Percentiles rank a stretch among this genome's conserved stretches.
These are phyloP conservation scores for Pichia phayaonensis DNA, from an alignment of 805 yeast genomes.

Conservation along the genomic window DNA sequence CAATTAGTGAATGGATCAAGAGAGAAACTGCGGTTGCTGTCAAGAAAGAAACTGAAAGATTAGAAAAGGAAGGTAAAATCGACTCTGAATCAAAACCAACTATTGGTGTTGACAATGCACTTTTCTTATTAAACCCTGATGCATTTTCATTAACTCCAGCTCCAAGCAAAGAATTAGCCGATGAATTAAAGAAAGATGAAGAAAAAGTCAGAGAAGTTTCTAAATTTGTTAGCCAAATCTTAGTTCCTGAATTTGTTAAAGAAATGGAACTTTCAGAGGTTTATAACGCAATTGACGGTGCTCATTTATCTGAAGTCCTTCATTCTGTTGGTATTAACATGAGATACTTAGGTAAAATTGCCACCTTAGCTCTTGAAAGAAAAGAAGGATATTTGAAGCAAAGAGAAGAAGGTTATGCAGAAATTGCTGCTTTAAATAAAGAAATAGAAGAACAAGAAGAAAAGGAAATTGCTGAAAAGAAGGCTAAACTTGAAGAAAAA, in stretches of 20 bases:
- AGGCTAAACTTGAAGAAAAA: slow-evolving; percentile 27
- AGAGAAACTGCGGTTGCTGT: slow-evolving; percentile 49
- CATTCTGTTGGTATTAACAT: slow-evolving; percentile 83
- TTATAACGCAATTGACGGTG: slow-evolving; percentile 73
- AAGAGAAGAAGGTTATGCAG: slow-evolving; percentile 21
- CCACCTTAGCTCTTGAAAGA: slow-evolving; percentile 22
- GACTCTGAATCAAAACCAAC: slow-evolving; percentile 37
- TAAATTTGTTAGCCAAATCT: slow-evolving; percentile 45
- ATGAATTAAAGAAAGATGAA: slow-evolving; percentile 42
- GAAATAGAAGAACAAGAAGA: slow-evolving; percentile 23
- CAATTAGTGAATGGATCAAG: slow-evolving; percentile 86
- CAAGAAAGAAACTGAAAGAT: slow-evolving; percentile 42
- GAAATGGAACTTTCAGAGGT: slow-evolving; percentile 43
- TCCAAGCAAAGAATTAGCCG: slow-evolving; percentile 30
- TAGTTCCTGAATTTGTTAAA: slow-evolving; percentile 56
- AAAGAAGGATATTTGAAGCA: slow-evolving; percentile 17
- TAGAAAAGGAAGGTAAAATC: slow-evolving; percentile 23
- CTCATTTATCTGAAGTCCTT: slow-evolving; percentile 56
- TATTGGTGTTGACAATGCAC: slow-evolving; percentile 44
- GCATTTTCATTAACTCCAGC: slow-evolving; percentile 45
- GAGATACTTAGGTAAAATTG: slow-evolving; percentile 74
- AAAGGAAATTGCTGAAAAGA: slow-evolving; percentile 19
- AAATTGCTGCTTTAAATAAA: slow-evolving; percentile 27
- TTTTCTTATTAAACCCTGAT: slow-evolving; percentile 71
- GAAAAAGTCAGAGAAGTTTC: slow-evolving; percentile 65